These are phyloP conservation scores for Ustilago lituana DNA, from an alignment of 1,284 basidiomycete genomes.

Conservation along the genomic window DNA sequence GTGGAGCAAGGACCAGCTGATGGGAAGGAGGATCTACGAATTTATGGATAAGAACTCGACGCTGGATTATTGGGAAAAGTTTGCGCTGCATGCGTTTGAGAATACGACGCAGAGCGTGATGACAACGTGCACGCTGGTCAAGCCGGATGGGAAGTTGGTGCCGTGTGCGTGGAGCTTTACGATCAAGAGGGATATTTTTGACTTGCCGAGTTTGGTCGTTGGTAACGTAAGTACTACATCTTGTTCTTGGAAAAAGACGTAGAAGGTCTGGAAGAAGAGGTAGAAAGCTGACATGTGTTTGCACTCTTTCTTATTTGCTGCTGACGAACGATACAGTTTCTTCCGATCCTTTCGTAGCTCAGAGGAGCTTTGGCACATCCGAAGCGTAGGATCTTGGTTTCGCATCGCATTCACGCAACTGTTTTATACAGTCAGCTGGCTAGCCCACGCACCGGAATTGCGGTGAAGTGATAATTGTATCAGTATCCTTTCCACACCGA, in stretches of 20 bases:
- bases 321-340: conserved; percentile 23
- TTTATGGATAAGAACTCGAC: conserved; percentile 65
- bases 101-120: conserved; percentile 65
- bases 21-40: conserved; percentile 65
- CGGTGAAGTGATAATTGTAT: too few species aligned
- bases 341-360: conserved; percentile 28
- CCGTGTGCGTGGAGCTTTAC: conserved; percentile 65
- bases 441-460: too few species aligned
- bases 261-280: too few species aligned
- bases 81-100: conserved; percentile 66
- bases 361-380: too few species aligned
- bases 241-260: too few species aligned
- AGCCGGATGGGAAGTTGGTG: conserved; percentile 58
- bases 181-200: conserved; percentile 66
- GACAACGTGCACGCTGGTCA: conserved; percentile 59
- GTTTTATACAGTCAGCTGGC: too few species aligned
- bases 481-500: too few species aligned
- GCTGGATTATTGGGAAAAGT: conserved; percentile 66
- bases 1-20: conserved; percentile 61
- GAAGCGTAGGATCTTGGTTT: too few species aligned
- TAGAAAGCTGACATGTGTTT: too few species aligned
- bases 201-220: conserved; percentile 59
- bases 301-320: too few species aligned
- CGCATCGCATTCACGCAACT: too few species aligned
- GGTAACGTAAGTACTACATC: conserved; percentile 40